Conservation (phyloP, 768 basidiomycete species). For the Lepiota brunneoincarnata region DNA sequence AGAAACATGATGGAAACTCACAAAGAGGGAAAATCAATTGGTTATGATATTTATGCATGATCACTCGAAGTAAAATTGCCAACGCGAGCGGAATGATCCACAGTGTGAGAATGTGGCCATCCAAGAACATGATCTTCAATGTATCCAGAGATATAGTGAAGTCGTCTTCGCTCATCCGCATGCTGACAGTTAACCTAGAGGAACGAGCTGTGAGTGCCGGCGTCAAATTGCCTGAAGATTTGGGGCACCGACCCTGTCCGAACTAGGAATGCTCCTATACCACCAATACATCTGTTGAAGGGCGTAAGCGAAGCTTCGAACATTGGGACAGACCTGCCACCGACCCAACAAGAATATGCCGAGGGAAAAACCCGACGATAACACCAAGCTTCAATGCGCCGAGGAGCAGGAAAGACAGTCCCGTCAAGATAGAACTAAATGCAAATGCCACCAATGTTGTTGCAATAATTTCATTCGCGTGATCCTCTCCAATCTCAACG, state of each 20-base stretch:
- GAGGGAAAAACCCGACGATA: conserved; percentile 92
- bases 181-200: conserved; percentile 75
- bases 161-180: conserved; percentile 77
- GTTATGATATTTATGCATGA: conserved; percentile 79
- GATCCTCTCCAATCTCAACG: conserved; percentile 63
- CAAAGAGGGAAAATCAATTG: conserved; percentile 91
- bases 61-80: conserved; percentile 72
- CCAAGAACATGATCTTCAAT: conserved; percentile 65
- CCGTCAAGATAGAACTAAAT: conserved; percentile 84
- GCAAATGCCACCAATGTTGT: conserved; percentile 91
- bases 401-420: conserved; percentile 80
- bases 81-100: conserved; percentile 81
- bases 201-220: neutral
- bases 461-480: conserved; percentile 73
- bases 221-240: neutral
- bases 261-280: conserved; percentile 92
- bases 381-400: conserved; percentile 81
- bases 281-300: conserved; percentile 74
- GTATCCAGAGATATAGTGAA: conserved; percentile 66
- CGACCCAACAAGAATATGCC: conserved; percentile 94
- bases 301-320: neutral
- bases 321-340: conserved; percentile 17
- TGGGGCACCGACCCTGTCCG: conserved; percentile 67
- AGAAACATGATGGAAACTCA: conserved; percentile 33
- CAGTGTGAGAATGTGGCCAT: conserved; percentile 58